Base-by-base conservation (phyloP, 306 rosid genomes). In the Malus sylvestris region DNA sequence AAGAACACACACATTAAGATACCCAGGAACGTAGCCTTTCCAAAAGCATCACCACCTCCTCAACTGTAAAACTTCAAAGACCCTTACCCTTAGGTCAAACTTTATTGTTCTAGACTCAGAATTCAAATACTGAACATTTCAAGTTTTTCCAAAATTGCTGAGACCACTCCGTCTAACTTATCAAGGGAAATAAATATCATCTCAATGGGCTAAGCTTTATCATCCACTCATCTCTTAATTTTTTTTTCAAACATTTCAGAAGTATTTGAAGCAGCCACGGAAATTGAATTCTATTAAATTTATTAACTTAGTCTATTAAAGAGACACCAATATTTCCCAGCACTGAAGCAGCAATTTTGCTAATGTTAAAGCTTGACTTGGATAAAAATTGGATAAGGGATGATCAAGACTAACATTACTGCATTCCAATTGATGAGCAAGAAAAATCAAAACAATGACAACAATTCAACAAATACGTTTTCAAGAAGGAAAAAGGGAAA, bases 401-500 rank as follows among this genome's bases (percentile, higher is more conserved):
- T 0, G 20, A 13, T 71, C 49, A 7, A 52, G 5, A 72, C 42
- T 27, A 57, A 51, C 22, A 38, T 35, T 10, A 29, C 33, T 27
- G 40, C 40, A 63, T 16, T 68, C 15, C 25, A 30, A 30, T 18
- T 20, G 4, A 16, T 29, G 27, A 70, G 19, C 7, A 11, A 40
- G 53, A 30, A 68, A 40, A 45, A 20, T 42, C 10, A 63, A 69
- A 52, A 44, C 45, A 67, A 82, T 72, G 18, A 46, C n/a, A 38
- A 52, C 22, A 32, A 76, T 63, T 53, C 72, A 79, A 65, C 55
- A 71, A 25, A 71, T 63, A 81, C 62, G 66, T 78, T 20, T 51
- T 58, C 13, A 57, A 53, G 52, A 33, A 29, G 8, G 55, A 80
- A 62, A 55, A 71, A 22, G 42, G 10, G 61, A 70, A 76, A 19